Evolutionary conservation across 495 filamentous ascomycete species (phyloP).

Genomic region (Neurospora terricola): DNA sequence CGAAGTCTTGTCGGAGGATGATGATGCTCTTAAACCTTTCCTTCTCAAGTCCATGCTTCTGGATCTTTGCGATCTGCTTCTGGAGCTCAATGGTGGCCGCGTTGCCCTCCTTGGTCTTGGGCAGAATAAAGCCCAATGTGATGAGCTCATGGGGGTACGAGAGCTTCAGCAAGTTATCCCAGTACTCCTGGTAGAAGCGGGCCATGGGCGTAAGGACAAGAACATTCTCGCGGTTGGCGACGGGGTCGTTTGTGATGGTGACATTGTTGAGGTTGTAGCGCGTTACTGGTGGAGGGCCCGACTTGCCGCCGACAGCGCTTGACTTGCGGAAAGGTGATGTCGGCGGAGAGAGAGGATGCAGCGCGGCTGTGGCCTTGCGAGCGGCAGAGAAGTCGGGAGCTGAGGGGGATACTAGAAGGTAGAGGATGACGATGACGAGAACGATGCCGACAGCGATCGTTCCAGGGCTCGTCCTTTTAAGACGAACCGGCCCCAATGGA

Average conservation of each 20-base stretch:
- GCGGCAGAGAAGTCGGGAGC: slow-evolving; percentile 29
- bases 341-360: slow-evolving; percentile 70
- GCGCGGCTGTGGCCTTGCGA: slow-evolving; percentile 46
- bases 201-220: slow-evolving; percentile 89
- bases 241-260: slow-evolving; percentile 64
- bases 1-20: slow-evolving; percentile 92
- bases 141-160: slow-evolving; percentile 89
- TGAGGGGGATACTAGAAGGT: slow-evolving; percentile 40
- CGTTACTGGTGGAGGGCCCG: slow-evolving; percentile 72
- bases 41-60: slow-evolving; percentile 61
- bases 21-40: slow-evolving; percentile 83
- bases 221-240: slow-evolving; percentile 71
- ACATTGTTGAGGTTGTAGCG: slow-evolving; percentile 93
- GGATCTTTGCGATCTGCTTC: slow-evolving; percentile 72
- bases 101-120: slow-evolving; percentile 83
- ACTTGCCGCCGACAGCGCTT: slow-evolving; percentile 44
- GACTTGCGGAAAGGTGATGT: slow-evolving; percentile 72
- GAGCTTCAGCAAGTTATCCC: slow-evolving; percentile 83
- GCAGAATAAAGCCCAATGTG: slow-evolving; percentile 91
- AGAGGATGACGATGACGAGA: slow-evolving; percentile 44
- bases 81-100: slow-evolving; percentile 71
- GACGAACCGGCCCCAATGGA: slow-evolving; percentile 45
- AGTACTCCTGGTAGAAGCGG: slow-evolving; percentile 87
- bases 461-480: slow-evolving; percentile 43
- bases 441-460: slow-evolving; percentile 39